Percentiles rank a stretch among this genome's conserved stretches.
phyloP scores from a whole-genome alignment of 495 filamentous ascomycete species.

The Cercophora newfieldiana region DNA sequence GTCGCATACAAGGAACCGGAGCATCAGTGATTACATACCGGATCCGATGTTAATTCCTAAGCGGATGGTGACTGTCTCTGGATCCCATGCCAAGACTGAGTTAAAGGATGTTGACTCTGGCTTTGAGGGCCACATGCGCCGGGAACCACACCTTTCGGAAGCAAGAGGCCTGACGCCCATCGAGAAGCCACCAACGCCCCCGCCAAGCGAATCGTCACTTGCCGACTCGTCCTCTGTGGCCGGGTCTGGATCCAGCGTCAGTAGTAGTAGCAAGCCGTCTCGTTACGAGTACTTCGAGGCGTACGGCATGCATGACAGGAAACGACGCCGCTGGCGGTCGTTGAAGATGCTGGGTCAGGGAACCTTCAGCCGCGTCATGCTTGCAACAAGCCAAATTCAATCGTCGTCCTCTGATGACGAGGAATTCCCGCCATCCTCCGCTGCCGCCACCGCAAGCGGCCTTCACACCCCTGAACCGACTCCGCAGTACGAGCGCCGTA shows the following conservation, averaged over 20 bases:
- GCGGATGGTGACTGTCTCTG: slow-evolving; percentile 72
- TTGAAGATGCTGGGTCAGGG: slow-evolving; percentile 83
- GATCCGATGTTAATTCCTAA: slow-evolving; percentile 65
- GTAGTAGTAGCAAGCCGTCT: slow-evolving; percentile 37
- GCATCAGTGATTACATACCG: slow-evolving; percentile 83
- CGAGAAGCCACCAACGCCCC: slow-evolving; percentile 72
- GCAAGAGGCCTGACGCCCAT: slow-evolving; percentile 67
- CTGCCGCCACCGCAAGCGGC: slow-evolving; percentile 5
- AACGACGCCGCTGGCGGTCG: slow-evolving; percentile 68
- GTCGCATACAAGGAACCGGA: slow-evolving; percentile 64
- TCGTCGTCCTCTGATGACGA: slow-evolving; percentile 42
- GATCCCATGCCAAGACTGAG: slow-evolving; percentile 48
- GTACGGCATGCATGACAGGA: slow-evolving; percentile 54
- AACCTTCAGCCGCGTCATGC: slow-evolving; percentile 90
- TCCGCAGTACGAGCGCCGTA: slow-evolving; percentile 42
- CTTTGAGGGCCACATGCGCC: slow-evolving; percentile 59
- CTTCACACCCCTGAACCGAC: slow-evolving; percentile 22
- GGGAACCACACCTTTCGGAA: slow-evolving; percentile 77
- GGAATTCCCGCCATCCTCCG: slow-evolving; percentile 32
- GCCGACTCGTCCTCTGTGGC: slow-evolving; percentile 34
- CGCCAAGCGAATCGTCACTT: slow-evolving; percentile 57
- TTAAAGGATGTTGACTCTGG: slow-evolving; percentile 46
- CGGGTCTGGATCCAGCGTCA: slow-evolving; percentile 25
- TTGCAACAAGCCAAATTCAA: slow-evolving; percentile 65
- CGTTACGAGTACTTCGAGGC: slow-evolving; percentile 64